Evolutionary conservation across 805 yeast species (phyloP), one percentile per base, ranked within the genome.

Genomic region (Pichia eremophila): DNA sequence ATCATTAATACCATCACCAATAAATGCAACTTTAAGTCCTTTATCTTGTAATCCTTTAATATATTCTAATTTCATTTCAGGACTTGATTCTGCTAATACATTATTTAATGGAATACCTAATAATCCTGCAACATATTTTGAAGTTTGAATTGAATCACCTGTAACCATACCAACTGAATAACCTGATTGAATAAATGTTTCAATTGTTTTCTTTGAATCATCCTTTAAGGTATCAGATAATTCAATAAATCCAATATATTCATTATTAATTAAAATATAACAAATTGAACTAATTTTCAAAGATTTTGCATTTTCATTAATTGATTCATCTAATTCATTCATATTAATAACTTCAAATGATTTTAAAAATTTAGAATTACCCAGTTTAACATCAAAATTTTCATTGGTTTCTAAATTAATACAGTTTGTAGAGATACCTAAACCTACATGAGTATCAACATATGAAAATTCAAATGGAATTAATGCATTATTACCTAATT

Each of bases 1-100:
- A 62, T 93, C 99, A 64, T 93, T 93, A 54, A 93, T 86, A 50
- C 99, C 99, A 66, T 93, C 99, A 37, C 99, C 99, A 22, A 93
- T 83, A 72, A 95, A 89, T 7, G 90, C 91, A 39, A 93, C 83
- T 17, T 71, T 68, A 11, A 66, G 57, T 2, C 69, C 70, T 25
- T 43, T 15, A 15, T 57, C 63, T 57, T 82, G 85, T 47, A 87
- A 67, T 43, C 73, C 70, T 39, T 67, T 66, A 22, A 93, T 79
- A 34, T 87, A 72, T 31, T 74, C 74, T 47, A 86, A 81, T 65
- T 93, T 93, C 46, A 83, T 84, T 15, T 74, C 68, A 0, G 98
- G 98, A 1, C 83, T 70, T 2, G 87, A 79, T 50, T 81, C 87
- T 42, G 91, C 81, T 70, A 78, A 85, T 4, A 86, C 79, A 57